phyloP scores from a whole-genome alignment of 2,329 filamentous ascomycete species.

The Diaporthe nobilis region DNA sequence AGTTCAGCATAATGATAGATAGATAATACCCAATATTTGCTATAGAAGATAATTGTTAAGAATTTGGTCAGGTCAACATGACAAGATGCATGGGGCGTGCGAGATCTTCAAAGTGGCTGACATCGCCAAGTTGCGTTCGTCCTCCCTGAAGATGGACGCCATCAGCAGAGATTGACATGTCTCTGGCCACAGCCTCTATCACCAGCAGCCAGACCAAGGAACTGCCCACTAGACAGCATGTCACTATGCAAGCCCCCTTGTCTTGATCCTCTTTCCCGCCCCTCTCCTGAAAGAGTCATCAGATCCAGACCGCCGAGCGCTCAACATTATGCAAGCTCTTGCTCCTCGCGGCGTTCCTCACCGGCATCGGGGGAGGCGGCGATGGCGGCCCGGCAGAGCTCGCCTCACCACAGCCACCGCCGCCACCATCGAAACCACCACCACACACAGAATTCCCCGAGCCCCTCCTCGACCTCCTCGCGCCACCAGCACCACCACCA shows the following conservation, averaged over 20 bases:
- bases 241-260: background rate
- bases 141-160: background rate
- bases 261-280: no score
- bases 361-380: constrained; percentile 6
- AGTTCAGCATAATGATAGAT: background rate
- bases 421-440: background rate
- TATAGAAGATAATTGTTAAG: background rate
- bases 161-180: background rate
- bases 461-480: background rate
- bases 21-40: constrained; percentile 10
- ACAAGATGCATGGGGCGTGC: background rate
- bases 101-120: background rate
- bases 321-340: constrained; percentile 4
- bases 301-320: constrained; percentile 1
- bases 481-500: background rate
- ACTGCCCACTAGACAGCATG: background rate
- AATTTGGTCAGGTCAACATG: background rate
- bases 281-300: background rate
- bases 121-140: no score
- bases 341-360: background rate
- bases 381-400: background rate
- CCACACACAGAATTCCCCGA: background rate
- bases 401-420: background rate
- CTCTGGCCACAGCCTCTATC: background rate
- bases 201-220: no score